phyloP scores from a whole-genome alignment of 2,329 filamentous ascomycete species.

The Exserohilum turcica region DNA sequence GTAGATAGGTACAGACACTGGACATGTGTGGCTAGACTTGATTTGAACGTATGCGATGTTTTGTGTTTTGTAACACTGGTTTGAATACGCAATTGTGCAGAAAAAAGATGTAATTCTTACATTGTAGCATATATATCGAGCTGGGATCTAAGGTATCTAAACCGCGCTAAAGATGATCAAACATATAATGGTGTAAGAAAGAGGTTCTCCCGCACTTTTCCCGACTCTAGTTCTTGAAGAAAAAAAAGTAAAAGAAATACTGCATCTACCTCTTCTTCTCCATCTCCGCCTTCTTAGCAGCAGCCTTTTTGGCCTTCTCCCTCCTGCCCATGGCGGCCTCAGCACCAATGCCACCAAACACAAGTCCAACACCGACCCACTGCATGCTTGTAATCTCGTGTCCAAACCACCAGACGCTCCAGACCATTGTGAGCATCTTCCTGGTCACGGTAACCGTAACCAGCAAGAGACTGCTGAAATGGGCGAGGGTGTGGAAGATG shows the following conservation, averaged over 20 bases:
- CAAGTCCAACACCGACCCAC: constrained; percentile 88
- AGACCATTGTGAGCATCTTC: constrained; percentile 99
- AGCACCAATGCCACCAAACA: constrained; percentile 93
- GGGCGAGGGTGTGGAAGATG: constrained; percentile 90
- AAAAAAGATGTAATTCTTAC: too few relatives aligned
- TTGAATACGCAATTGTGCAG: too few relatives aligned
- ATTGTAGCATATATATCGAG: not conserved
- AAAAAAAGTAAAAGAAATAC: not conserved
- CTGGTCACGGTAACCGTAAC: constrained; percentile 96
- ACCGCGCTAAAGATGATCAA: too few relatives aligned
- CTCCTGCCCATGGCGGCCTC: constrained; percentile 80
- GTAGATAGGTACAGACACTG: not conserved
- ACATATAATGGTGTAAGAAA: not conserved
- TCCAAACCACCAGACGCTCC: constrained; percentile 93
- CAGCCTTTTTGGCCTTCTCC: constrained; percentile 83
- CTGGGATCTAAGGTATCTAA: too few relatives aligned
- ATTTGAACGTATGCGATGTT: too few relatives aligned
- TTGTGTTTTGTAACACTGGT: too few relatives aligned
- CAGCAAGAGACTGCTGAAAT: constrained; percentile 87
- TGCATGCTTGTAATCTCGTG: constrained; percentile 87
- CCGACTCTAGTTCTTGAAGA: not conserved
- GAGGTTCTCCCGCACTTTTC: too few relatives aligned
- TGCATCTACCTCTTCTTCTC: constrained; percentile 18
- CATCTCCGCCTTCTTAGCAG: constrained; percentile 55
- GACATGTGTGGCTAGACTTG: too few relatives aligned